A percentile compares a stretch with the other conserved stretches of the same genome.
phyloP scores from a whole-genome alignment of 2,329 filamentous ascomycete genomes.

The Emydomyces testavorans region DNA sequence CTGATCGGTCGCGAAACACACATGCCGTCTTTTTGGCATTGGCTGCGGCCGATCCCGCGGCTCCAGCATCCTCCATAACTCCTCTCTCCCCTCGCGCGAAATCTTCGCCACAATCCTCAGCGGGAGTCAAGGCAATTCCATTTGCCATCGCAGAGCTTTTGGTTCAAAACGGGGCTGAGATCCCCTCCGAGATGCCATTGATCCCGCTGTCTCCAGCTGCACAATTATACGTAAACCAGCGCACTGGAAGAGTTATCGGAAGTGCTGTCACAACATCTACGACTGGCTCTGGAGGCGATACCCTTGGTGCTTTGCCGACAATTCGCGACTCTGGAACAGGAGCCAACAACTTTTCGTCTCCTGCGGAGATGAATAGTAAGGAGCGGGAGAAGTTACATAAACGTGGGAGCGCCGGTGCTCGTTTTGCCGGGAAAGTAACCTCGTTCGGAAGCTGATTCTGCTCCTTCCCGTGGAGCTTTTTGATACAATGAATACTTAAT shows the following conservation, averaged over 20 bases:
- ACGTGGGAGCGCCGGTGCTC: conserved; percentile 63
- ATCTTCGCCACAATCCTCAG: conserved; percentile 31
- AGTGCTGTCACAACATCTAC: conserved; percentile 1
- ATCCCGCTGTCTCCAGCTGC: conserved; percentile 75
- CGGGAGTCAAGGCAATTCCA: conserved; percentile 42
- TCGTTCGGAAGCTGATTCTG: conserved; percentile 25
- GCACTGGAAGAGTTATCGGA: conserved; percentile 38
- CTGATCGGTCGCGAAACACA: conserved; percentile 76
- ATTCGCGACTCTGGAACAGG: conserved; percentile 31
- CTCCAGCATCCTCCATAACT: conserved; percentile 39
- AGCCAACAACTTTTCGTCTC: conserved; percentile 12
- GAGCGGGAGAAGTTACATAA: conserved; percentile 67
- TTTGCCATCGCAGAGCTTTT: conserved; percentile 88
- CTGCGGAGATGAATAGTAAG: conserved; percentile 26
- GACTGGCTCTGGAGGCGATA: conserved; percentile 40
- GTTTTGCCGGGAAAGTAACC: conserved; percentile 45
- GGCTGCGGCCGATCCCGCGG: conserved; percentile 80
- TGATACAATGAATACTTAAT: not conserved
- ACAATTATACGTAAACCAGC: conserved; percentile 75
- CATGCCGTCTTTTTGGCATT: conserved; percentile 85
- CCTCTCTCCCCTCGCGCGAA: conserved; percentile 13
- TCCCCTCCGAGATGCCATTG: conserved; percentile 61
- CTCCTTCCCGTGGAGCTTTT: not conserved
- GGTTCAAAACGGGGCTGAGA: conserved; percentile 84
- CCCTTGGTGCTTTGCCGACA: conserved; percentile 50